Conservation (phyloP, 139 green algal genomes). For the Chlorokybus atmophyticus region DNA sequence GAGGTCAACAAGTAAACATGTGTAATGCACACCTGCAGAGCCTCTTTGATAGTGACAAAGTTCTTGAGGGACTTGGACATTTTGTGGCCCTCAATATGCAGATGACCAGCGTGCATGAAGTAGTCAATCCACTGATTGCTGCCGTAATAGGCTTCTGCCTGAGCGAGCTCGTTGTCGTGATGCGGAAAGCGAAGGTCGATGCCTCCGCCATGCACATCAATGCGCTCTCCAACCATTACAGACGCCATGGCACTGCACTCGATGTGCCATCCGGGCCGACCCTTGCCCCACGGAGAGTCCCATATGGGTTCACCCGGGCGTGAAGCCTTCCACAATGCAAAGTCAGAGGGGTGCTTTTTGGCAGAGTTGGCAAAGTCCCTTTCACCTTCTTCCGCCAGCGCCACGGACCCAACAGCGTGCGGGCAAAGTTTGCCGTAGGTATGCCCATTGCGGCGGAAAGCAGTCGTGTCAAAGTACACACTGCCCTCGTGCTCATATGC, state of each 20-base stretch:
- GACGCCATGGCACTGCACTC: constrained; percentile 95
- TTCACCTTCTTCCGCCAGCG: constrained; percentile 49
- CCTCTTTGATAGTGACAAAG: constrained; percentile 84
- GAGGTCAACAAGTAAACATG: neutral
- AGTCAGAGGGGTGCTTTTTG: constrained; percentile 78
- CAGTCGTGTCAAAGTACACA: constrained; percentile 92
- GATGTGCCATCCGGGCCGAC: constrained; percentile 87
- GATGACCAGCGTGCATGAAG: constrained; percentile 89
- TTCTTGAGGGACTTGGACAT: constrained; percentile 99
- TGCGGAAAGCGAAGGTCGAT: constrained; percentile 91
- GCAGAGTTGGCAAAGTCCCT: constrained; percentile 46
- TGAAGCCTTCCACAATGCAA: constrained; percentile 91
- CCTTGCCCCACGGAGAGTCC: constrained; percentile 76
- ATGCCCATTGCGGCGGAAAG: constrained; percentile 39
- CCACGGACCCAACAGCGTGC: constrained; percentile 21
- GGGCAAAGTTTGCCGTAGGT: constrained; percentile 77
- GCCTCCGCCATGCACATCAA: constrained; percentile 87
- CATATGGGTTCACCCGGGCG: constrained; percentile 89
- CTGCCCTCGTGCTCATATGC: constrained; percentile 58
- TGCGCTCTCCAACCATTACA: constrained; percentile 55
- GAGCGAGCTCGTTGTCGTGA: constrained; percentile 97
- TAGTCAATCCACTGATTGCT: constrained; percentile 90
- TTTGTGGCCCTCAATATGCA: constrained; percentile 94
- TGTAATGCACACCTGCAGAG: constrained; percentile 1
- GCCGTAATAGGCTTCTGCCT: constrained; percentile 67